phyloP scores from a whole-genome alignment of 2,329 filamentous ascomycete species.

The Epichloe baconii region DNA sequence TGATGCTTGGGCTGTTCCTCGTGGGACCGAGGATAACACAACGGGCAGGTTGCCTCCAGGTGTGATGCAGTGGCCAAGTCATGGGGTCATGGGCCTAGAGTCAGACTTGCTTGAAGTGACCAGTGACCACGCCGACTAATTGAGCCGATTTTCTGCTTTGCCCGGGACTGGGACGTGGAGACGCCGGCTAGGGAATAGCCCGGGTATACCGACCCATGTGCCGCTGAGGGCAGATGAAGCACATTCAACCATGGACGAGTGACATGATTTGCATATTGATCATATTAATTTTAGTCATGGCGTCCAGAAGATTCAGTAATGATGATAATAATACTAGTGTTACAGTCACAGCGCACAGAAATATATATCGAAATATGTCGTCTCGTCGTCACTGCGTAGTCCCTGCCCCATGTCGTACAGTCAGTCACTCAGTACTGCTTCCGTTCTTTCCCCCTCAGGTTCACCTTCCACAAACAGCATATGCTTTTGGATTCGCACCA shows the following conservation, averaged over 20 bases:
- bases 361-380: background rate
- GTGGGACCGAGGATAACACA: background rate
- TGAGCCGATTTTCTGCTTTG: slow-evolving; percentile 6
- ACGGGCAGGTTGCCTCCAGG: slow-evolving; percentile 2
- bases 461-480: slow-evolving; percentile 65
- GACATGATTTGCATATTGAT: background rate
- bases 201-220: background rate
- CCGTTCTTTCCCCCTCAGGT: slow-evolving; percentile 35
- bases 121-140: background rate
- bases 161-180: background rate
- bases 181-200: background rate
- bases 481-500: slow-evolving; percentile 87
- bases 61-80: slow-evolving; percentile 2
- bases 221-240: background rate
- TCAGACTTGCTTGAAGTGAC: background rate
- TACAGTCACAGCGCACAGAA: background rate
- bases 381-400: background rate
- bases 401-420: background rate
- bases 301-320: too few relatives aligned
- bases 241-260: background rate
- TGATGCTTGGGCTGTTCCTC: background rate
- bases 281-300: too few relatives aligned
- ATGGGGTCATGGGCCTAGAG: background rate
- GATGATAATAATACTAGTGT: background rate
- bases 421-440: slow-evolving; percentile 20